phyloP scores from a whole-genome alignment of 2,329 filamentous ascomycete genomes.

The Paracamarosporium sp. region DNA sequence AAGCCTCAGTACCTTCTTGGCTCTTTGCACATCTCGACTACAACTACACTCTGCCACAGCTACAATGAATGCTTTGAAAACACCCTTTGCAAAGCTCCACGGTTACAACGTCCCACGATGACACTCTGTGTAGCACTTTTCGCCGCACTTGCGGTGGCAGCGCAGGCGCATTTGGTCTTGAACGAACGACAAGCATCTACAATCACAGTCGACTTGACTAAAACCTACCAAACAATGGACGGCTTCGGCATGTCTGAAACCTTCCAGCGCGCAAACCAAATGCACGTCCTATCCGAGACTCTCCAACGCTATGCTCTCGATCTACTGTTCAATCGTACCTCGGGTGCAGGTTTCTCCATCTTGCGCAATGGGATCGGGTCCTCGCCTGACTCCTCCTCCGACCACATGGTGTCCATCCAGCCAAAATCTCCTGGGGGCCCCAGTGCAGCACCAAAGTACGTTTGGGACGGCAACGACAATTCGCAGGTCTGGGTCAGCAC shows the following conservation, averaged over 20 bases:
- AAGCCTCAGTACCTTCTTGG: not conserved
- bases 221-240: conserved; percentile 56
- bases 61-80: not conserved
- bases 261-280: conserved; percentile 55
- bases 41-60: not conserved
- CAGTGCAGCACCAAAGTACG: conserved; percentile 30
- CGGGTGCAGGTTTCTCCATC: conserved; percentile 54
- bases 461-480: conserved; percentile 39
- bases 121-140: conserved; percentile 10
- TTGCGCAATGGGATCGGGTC: conserved; percentile 56
- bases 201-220: conserved; percentile 52
- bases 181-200: conserved; percentile 26
- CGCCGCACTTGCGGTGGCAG: conserved; percentile 10
- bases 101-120: conserved; percentile 4
- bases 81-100: not conserved
- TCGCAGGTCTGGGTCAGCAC: conserved; percentile 62
- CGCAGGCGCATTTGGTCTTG: conserved; percentile 7
- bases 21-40: not conserved
- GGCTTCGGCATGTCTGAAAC: conserved; percentile 57
- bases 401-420: conserved; percentile 42
- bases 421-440: conserved; percentile 34
- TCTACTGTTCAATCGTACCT: conserved; percentile 54
- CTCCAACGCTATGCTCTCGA: conserved; percentile 53
- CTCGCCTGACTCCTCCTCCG: conserved; percentile 51
- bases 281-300: conserved; percentile 46